Conservation (phyloP, 2,329 filamentous ascomycete species). For the Amphichorda felina region DNA sequence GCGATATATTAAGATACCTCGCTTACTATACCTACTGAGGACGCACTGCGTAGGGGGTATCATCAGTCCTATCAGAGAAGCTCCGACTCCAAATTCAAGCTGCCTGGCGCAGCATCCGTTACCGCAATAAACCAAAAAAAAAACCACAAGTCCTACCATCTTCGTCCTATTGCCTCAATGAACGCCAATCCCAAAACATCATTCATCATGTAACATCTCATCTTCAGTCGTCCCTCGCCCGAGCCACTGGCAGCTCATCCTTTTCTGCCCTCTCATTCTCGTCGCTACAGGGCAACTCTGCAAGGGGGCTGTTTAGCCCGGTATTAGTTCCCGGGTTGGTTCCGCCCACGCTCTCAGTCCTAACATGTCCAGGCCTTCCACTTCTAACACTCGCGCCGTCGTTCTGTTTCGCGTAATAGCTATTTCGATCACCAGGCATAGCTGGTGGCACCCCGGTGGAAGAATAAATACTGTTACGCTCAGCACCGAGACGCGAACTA, state of each 20-base stretch:
- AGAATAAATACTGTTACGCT: constrained; percentile 75
- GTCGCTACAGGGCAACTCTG: constrained; percentile 29
- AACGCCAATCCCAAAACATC: too few species aligned
- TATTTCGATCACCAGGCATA: constrained; percentile 65
- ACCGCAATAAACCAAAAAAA: too few species aligned
- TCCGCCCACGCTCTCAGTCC: constrained; percentile 64
- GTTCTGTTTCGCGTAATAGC: constrained; percentile 58
- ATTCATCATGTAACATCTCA: too few species aligned
- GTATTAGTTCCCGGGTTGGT: constrained; percentile 63
- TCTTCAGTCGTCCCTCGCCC: background rate
- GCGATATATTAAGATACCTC: too few species aligned
- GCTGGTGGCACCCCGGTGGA: constrained; percentile 55
- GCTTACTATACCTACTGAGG: too few species aligned
- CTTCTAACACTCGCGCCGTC: constrained; percentile 73
- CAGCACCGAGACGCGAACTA: constrained; percentile 31
- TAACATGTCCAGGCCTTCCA: constrained; percentile 62
- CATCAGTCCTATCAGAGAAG: too few species aligned
- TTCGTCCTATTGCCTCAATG: too few species aligned
- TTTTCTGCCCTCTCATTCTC: constrained; percentile 17
- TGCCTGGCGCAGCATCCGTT: too few species aligned
- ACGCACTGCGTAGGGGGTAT: too few species aligned
- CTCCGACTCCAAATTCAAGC: too few species aligned
- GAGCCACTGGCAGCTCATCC: constrained; percentile 8
- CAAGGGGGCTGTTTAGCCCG: constrained; percentile 48
- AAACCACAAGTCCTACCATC: too few species aligned